These are phyloP conservation scores for Mycena metata DNA, from an alignment of 768 basidiomycete genomes.

Conservation along the genomic window DNA sequence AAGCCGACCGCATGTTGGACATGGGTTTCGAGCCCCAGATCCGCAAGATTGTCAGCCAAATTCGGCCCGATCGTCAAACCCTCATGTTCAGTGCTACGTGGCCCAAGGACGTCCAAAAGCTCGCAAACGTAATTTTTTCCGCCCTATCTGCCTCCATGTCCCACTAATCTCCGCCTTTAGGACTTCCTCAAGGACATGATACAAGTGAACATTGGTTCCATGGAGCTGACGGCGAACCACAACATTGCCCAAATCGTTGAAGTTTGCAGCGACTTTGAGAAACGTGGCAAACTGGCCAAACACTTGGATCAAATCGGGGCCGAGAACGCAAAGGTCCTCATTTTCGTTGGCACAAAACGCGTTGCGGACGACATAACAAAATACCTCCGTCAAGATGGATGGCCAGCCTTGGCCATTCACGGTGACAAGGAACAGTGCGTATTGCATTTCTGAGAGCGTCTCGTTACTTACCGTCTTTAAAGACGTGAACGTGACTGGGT, in stretches of 20 bases:
- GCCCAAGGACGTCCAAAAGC: slow-evolving; percentile 99
- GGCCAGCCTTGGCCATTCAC: slow-evolving; percentile 99
- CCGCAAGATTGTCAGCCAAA: slow-evolving; percentile 96
- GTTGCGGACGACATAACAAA: slow-evolving; percentile 99
- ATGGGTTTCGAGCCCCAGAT: slow-evolving; percentile 99
- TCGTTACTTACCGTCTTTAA: slow-evolving; percentile 14
- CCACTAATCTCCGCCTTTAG: slow-evolving; percentile 52
- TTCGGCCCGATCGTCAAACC: slow-evolving; percentile 98
- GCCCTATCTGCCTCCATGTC: not conserved
- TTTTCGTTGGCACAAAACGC: slow-evolving; percentile 97
- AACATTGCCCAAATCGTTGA: slow-evolving; percentile 97
- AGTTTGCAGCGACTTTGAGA: slow-evolving; percentile 97
- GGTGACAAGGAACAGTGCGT: slow-evolving; percentile 98
- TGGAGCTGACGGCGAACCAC: slow-evolving; percentile 98
- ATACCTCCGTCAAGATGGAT: slow-evolving; percentile 96
- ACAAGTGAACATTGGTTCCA: slow-evolving; percentile 98
- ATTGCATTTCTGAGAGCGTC: not conserved
- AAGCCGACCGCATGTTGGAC: slow-evolving; percentile 99
- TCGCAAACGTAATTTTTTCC: slow-evolving; percentile 78
- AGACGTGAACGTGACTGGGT: slow-evolving; percentile 99
- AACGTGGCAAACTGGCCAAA: slow-evolving; percentile 95
- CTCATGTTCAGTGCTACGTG: slow-evolving; percentile 99
- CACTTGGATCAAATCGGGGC: slow-evolving; percentile 96
- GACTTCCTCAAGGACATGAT: slow-evolving; percentile 98
- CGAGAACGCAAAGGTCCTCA: slow-evolving; percentile 98